Percentiles rank a stretch among this genome's conserved stretches.
Conservation (phyloP, 1,139 yeast species). For the Spathaspora sp. region DNA sequence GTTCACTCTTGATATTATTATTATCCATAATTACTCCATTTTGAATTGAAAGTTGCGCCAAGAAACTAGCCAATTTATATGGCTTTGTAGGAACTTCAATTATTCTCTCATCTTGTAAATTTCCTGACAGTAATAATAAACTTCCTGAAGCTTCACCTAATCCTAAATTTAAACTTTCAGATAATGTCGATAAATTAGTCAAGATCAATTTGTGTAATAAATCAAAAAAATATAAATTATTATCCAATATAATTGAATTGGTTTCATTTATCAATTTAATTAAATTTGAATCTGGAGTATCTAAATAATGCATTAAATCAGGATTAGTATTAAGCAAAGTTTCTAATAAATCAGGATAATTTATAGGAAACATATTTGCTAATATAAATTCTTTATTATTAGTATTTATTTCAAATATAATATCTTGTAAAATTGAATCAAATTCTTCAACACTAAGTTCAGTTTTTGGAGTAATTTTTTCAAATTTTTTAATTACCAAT, state of each 20-base stretch:
- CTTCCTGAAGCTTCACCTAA: slow-evolving; percentile 19
- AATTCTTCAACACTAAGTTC: slow-evolving; percentile 66
- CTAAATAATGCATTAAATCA: slow-evolving; percentile 39
- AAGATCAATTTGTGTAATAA: slow-evolving; percentile 31
- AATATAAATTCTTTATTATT: slow-evolving; percentile 38
- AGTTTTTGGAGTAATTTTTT: slow-evolving; percentile 65
- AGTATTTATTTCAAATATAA: slow-evolving; percentile 37
- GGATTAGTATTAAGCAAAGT: slow-evolving; percentile 48
- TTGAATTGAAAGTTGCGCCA: slow-evolving; percentile 69
- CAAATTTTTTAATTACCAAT: slow-evolving; percentile 62
- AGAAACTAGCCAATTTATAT: slow-evolving; percentile 65
- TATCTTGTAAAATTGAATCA: slow-evolving; percentile 25
- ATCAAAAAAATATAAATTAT: slow-evolving; percentile 30
- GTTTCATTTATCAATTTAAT: slow-evolving; percentile 49
- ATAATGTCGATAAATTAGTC: slow-evolving; percentile 30
- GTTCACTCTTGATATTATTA: slow-evolving; percentile 21
- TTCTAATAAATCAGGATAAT: slow-evolving; percentile 41
- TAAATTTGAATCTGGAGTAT: slow-evolving; percentile 39
- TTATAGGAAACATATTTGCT: slow-evolving; percentile 45
- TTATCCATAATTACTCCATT: slow-evolving; percentile 54
- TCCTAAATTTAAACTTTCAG: slow-evolving; percentile 24
- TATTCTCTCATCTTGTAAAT: slow-evolving; percentile 5
- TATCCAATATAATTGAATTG: slow-evolving; percentile 27
- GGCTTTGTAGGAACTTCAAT: slow-evolving; percentile 22
- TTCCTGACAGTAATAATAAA: slow-evolving; percentile 12